A percentile compares a stretch with the other conserved stretches of the same genome.
Evolutionary conservation across 2,329 filamentous ascomycete species (phyloP).

Genomic region (Ceratocystis diversiconidia): DNA sequence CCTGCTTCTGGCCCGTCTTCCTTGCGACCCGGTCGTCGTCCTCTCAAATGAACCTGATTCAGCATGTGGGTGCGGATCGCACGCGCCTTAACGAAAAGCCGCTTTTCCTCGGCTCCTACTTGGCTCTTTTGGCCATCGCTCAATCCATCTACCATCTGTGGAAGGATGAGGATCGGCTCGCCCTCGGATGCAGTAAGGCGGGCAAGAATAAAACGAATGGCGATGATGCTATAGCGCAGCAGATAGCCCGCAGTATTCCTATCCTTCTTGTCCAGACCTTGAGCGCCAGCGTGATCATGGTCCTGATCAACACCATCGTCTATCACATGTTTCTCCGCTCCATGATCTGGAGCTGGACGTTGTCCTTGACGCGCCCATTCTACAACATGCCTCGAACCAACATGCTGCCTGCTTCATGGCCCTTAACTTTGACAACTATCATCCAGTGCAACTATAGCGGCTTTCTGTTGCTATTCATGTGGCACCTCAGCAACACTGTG

Average conservation of each 20-base stretch:
- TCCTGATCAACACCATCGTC: slow-evolving; percentile 36
- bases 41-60: slow-evolving; percentile 58
- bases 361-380: slow-evolving; percentile 56
- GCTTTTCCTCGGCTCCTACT: slow-evolving; percentile 61
- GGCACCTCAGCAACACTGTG: slow-evolving; percentile 61
- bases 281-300: slow-evolving; percentile 29
- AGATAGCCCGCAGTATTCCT: slow-evolving; percentile 14
- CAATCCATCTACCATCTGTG: slow-evolving; percentile 59
- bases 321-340: slow-evolving; percentile 51
- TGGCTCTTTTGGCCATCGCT: slow-evolving; percentile 52
- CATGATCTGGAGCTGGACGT: slow-evolving; percentile 52
- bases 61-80: slow-evolving; percentile 55
- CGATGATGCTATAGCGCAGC: slow-evolving; percentile 14
- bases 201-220: slow-evolving; percentile 14
- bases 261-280: slow-evolving; percentile 22
- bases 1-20: slow-evolving; percentile 67
- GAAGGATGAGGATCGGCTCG: slow-evolving; percentile 57
- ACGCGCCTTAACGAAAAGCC: slow-evolving; percentile 72
- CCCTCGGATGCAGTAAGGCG: slow-evolving; percentile 23
- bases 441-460: slow-evolving; percentile 46
- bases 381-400: slow-evolving; percentile 63
- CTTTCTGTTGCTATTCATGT: slow-evolving; percentile 53
- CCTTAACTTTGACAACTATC: slow-evolving; percentile 42
- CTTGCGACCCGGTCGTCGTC: slow-evolving; percentile 51
- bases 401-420: slow-evolving; percentile 44